Evolutionary conservation across 805 yeast genomes (phyloP), one percentile per base, ranked within the genome.

Genomic region (Barnettozyma botsteinii): DNA sequence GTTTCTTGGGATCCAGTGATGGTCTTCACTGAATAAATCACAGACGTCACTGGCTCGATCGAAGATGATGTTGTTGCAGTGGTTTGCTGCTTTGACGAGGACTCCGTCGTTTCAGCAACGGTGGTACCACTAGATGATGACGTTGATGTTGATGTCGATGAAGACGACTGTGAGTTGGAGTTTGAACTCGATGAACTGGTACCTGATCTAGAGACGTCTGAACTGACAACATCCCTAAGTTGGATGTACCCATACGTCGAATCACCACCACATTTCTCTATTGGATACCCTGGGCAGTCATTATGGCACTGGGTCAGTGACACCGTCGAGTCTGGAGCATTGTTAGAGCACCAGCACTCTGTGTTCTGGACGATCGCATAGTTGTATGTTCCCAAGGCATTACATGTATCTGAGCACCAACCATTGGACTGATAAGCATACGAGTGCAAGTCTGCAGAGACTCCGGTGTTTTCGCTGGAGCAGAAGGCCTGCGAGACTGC

Each of bases 271-370:
- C 77, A 72, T 23, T 46, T 48, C 44, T 72, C 75, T 2, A 36
- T n/a, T 0, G 65, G 65, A 43, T 52, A 72, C 0, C 77, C 77
- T 0, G 75, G 73, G 49, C 77, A 72, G 14, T 44, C 34, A 11
- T 53, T 62, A 26, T 55, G 44, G 46, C 76, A 70, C 8, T 50
- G 35, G 12, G 50, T 33, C 10, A 63, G 29, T 22, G 51, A 46
- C 0, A 62, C 64, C 0, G 78, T 65, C 14, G 55, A 48, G 1
- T 52, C 63, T 0, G 86, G 85, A 17, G 69, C 57, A 8, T 51
- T 46, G 50, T 79, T 68, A 6, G 84, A 68, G 53, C 87, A 80
- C 81, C 82, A 81, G 56, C 87, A 80, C 33, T 61, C 28, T 28
- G 60, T 45, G n/a, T 64, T 67, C 47, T 65, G 77, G 27, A 79